phyloP scores from a whole-genome alignment of 306 rosid genomes.

The Parietaria judaica region DNA sequence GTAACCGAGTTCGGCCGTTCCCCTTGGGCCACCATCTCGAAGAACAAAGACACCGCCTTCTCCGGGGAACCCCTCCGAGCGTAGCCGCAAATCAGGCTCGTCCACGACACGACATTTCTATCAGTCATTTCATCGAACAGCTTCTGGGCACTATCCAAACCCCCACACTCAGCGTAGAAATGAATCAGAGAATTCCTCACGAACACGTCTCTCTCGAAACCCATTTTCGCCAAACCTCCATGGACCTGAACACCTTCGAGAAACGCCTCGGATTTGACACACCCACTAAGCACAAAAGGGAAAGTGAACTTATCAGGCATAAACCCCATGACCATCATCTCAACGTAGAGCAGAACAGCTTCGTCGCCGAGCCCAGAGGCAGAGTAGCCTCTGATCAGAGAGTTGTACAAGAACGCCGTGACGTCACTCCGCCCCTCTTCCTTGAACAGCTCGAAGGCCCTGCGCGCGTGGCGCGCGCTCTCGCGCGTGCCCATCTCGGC shows the following conservation, averaged over 20 bases:
- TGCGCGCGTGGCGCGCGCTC: slow-evolving; percentile 45
- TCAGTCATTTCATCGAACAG: slow-evolving; percentile 62
- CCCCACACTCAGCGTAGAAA: slow-evolving; percentile 47
- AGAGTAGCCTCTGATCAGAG: slow-evolving; percentile 57
- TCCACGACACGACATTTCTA: slow-evolving; percentile 85
- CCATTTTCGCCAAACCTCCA: slow-evolving; percentile 49
- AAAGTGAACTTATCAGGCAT: slow-evolving; percentile 63
- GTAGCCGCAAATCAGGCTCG: slow-evolving; percentile 76
- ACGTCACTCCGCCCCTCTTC: slow-evolving; percentile 15
- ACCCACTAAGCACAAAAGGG: slow-evolving; percentile 54
- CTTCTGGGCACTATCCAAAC: slow-evolving; percentile 41
- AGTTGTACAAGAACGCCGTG: slow-evolving; percentile 43
- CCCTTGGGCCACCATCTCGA: slow-evolving; percentile 53
- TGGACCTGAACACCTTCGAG: slow-evolving; percentile 59
- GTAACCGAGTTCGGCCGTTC: slow-evolving; percentile 50
- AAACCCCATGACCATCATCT: slow-evolving; percentile 41
- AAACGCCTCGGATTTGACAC: slow-evolving; percentile 46
- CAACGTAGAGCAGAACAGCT: slow-evolving; percentile 39
- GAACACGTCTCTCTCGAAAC: slow-evolving; percentile 51
- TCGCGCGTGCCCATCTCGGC: slow-evolving; percentile 47
- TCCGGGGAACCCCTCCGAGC: slow-evolving; percentile 33
- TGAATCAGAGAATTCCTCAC: slow-evolving; percentile 57
- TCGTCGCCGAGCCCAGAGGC: slow-evolving; percentile 40
- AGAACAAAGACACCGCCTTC: slow-evolving; percentile 61
- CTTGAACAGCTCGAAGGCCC: slow-evolving; percentile 26